Conservation (phyloP, 805 yeast genomes). For the Metschnikowia vanudenii region DNA sequence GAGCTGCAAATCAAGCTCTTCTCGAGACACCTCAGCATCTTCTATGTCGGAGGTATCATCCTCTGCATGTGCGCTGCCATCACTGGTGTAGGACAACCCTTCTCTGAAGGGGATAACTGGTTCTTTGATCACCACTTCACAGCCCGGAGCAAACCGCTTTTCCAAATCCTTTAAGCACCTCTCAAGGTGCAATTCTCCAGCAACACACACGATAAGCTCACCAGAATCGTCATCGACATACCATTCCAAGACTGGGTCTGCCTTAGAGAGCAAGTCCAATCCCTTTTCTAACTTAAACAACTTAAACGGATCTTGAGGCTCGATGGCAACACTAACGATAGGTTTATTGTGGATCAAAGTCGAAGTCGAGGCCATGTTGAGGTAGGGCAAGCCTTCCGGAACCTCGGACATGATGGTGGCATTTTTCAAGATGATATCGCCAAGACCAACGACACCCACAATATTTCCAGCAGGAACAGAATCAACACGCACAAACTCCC, state of each 20-base stretch:
- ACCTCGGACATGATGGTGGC: slow-evolving; percentile 70
- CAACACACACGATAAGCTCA: slow-evolving; percentile 89
- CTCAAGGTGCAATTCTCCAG: slow-evolving; percentile 95
- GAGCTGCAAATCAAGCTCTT: slow-evolving; percentile 44
- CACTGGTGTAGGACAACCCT: slow-evolving; percentile 58
- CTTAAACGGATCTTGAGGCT: slow-evolving; percentile 83
- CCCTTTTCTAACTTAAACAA: slow-evolving; percentile 77
- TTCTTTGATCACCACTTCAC: slow-evolving; percentile 80
- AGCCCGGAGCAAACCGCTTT: slow-evolving; percentile 83
- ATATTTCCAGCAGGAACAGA: slow-evolving; percentile 93
- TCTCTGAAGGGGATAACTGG: slow-evolving; percentile 96
- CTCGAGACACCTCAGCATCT: slow-evolving; percentile 17
- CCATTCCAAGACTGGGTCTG: slow-evolving; percentile 94
- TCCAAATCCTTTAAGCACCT: slow-evolving; percentile 88
- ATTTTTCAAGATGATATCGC: slow-evolving; percentile 74
- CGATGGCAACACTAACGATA: slow-evolving; percentile 92
- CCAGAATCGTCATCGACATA: slow-evolving; percentile 81
- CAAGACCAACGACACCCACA: slow-evolving; percentile 91
- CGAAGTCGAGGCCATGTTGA: slow-evolving; percentile 54
- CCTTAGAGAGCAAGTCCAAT: slow-evolving; percentile 69
- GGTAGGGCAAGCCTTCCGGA: slow-evolving; percentile 72
- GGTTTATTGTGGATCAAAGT: slow-evolving; percentile 67
- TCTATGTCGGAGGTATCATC: slow-evolving; percentile 13
- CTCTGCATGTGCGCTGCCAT: slow-evolving; percentile 15
- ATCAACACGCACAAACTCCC: slow-evolving; percentile 74